phyloP scores from a whole-genome alignment of 2,329 filamentous ascomycete genomes.

The Diaporthe humulicola region DNA sequence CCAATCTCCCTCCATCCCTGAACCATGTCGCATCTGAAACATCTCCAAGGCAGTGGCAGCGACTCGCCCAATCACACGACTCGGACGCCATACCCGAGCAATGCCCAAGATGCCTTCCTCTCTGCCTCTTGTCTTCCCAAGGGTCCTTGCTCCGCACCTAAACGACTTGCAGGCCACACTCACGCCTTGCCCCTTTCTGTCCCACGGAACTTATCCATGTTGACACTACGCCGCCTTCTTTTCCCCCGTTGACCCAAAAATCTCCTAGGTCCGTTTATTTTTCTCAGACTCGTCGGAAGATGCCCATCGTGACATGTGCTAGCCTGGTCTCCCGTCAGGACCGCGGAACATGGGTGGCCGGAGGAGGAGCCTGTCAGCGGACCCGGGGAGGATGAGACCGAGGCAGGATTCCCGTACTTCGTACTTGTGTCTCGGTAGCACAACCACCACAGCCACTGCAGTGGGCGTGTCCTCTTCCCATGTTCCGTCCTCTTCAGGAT shows the following conservation, averaged over 20 bases:
- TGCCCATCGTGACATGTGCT: conserved; percentile 4
- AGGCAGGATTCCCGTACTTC: background rate
- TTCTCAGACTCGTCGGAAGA: background rate
- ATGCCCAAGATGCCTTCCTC: conserved; percentile 17
- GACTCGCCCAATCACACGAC: conserved; percentile 19
- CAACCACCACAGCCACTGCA: background rate
- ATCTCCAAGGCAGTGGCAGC: conserved; percentile 1
- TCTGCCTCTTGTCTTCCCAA: background rate
- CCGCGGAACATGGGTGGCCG: background rate
- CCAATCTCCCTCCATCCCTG: conserved; percentile 20
- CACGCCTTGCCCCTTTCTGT: conserved; percentile 8
- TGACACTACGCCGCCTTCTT: background rate
- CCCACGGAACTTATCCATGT: background rate
- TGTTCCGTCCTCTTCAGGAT: no score
- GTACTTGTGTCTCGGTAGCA: background rate
- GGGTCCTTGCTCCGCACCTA: conserved; percentile 2
- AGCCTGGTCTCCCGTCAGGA: background rate
- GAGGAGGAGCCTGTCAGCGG: background rate
- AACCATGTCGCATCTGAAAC: conserved; percentile 30
- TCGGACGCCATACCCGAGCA: background rate
- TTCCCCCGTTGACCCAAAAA: background rate
- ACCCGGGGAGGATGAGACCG: background rate
- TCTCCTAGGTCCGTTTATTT: background rate
- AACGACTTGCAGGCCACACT: background rate
- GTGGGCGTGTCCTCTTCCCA: background rate